Conservation (phyloP, 202 grass and related monocot genomes). For the Thinopyrum obtusiflorum region DNA sequence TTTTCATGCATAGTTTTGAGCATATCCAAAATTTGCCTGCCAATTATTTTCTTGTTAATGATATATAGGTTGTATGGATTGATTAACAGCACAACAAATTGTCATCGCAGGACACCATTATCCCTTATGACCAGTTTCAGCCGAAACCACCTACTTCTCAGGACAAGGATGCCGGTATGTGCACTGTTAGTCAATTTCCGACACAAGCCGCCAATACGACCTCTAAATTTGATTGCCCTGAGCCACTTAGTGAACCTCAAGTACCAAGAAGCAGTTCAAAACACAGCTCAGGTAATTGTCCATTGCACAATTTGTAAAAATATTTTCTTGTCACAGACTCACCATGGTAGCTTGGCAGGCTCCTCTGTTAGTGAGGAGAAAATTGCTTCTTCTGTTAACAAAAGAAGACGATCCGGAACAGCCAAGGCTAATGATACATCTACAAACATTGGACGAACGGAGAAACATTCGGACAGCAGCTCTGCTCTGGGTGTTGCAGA, state of each 20-base stretch:
- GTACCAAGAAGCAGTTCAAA: slow-evolving; percentile 39
- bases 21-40: slow-evolving; percentile 4
- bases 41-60: background rate
- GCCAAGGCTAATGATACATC: slow-evolving; percentile 30
- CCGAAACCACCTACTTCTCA: slow-evolving; percentile 55
- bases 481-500: slow-evolving; percentile 73
- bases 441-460: slow-evolving; percentile 32
- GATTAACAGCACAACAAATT: slow-evolving; percentile 1
- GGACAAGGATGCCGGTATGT: slow-evolving; percentile 62
- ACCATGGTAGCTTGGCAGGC: slow-evolving; percentile 29
- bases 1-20: slow-evolving; percentile 26
- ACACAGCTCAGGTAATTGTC: slow-evolving; percentile 48
- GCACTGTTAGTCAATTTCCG: slow-evolving; percentile 68
- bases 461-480: slow-evolving; percentile 34
- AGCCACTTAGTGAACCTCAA: slow-evolving; percentile 31
- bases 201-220: slow-evolving; percentile 46
- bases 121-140: slow-evolving; percentile 61
- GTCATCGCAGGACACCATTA: slow-evolving; percentile 61
- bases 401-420: slow-evolving; percentile 51
- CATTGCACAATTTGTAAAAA: slow-evolving; percentile 1
- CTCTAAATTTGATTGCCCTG: slow-evolving; percentile 43
- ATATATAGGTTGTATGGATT: slow-evolving; percentile 1
- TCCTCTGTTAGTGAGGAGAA: slow-evolving; percentile 26
- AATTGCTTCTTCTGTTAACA: slow-evolving; percentile 36
- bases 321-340: slow-evolving; percentile 17